Conservation (phyloP, 495 filamentous ascomycete genomes). For the Neurospora sp. region DNA sequence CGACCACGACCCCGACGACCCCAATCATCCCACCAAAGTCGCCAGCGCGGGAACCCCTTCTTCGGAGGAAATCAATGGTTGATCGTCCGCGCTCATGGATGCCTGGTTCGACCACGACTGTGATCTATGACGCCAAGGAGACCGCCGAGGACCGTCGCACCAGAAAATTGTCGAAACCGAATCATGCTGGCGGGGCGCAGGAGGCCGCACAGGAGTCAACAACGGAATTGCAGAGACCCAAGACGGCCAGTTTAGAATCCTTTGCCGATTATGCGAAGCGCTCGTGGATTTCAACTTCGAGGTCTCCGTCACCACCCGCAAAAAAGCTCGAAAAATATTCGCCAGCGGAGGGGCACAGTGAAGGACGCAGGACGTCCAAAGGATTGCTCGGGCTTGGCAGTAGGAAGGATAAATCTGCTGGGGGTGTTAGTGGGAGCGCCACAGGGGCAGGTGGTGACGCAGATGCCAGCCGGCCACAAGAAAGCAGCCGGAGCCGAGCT, state of each 20-base stretch:
- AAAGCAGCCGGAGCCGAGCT: conserved; percentile 18
- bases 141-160: conserved; percentile 10
- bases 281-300: conserved; percentile 55
- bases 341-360: background rate
- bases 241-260: conserved; percentile 39
- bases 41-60: background rate
- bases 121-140: background rate
- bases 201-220: conserved; percentile 1
- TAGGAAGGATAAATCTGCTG: conserved; percentile 18
- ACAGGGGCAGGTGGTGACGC: conserved; percentile 18
- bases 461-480: conserved; percentile 15
- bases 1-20: conserved; percentile 21
- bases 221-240: conserved; percentile 19
- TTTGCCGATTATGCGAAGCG: conserved; percentile 56
- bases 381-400: conserved; percentile 12
- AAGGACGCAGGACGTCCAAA: background rate
- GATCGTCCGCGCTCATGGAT: conserved; percentile 36
- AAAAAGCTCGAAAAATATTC: conserved; percentile 18
- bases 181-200: conserved; percentile 14
- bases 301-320: conserved; percentile 47
- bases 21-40: background rate
- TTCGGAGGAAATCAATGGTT: conserved; percentile 27
- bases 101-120: conserved; percentile 30
- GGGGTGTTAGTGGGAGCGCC: conserved; percentile 18
- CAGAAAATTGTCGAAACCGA: conserved; percentile 8